Evolutionary conservation across 2,329 filamentous ascomycete species (phyloP).

Genomic region (Fusarium chuoi): DNA sequence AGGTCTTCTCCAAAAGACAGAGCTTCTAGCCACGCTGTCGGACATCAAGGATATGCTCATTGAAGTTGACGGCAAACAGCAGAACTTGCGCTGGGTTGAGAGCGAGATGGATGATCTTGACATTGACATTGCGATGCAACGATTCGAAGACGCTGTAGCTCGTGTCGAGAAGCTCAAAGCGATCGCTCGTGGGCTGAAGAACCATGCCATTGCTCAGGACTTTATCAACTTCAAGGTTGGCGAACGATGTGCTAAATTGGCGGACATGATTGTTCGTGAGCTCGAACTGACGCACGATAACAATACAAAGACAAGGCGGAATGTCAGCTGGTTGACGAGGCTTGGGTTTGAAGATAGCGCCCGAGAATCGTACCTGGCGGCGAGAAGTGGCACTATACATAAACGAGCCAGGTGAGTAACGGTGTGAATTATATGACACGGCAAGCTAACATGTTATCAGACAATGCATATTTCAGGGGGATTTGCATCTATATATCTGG

Average conservation of each 20-base stretch:
- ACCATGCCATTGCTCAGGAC: conserved; percentile 87
- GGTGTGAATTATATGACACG: too few species aligned
- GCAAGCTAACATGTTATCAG: conserved; percentile 56
- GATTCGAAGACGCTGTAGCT: conserved; percentile 84
- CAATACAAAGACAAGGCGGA: conserved; percentile 79
- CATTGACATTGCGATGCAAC: conserved; percentile 92
- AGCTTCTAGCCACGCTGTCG: conserved; percentile 81
- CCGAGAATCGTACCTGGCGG: conserved; percentile 84
- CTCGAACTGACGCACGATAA: conserved; percentile 82
- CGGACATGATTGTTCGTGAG: conserved; percentile 78
- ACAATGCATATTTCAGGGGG: conserved; percentile 94
- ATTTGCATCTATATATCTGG: conserved; percentile 92
- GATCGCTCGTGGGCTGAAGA: conserved; percentile 82
- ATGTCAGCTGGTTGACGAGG: conserved; percentile 84
- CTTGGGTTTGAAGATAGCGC: conserved; percentile 92
- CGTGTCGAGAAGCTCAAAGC: conserved; percentile 86
- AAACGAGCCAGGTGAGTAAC: conserved; percentile 78
- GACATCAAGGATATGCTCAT: conserved; percentile 89
- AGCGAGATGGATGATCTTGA: conserved; percentile 95
- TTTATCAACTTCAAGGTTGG: conserved; percentile 93
- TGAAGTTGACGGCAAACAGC: conserved; percentile 95
- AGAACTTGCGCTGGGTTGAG: conserved; percentile 96
- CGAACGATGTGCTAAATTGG: conserved; percentile 82
- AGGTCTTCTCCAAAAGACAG: conserved; percentile 79
- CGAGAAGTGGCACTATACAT: conserved; percentile 80